Evolutionary conservation across 2,329 filamentous ascomycete genomes (phyloP), one percentile per base, ranked within the genome.

Genomic region (Epichloe amarillans): DNA sequence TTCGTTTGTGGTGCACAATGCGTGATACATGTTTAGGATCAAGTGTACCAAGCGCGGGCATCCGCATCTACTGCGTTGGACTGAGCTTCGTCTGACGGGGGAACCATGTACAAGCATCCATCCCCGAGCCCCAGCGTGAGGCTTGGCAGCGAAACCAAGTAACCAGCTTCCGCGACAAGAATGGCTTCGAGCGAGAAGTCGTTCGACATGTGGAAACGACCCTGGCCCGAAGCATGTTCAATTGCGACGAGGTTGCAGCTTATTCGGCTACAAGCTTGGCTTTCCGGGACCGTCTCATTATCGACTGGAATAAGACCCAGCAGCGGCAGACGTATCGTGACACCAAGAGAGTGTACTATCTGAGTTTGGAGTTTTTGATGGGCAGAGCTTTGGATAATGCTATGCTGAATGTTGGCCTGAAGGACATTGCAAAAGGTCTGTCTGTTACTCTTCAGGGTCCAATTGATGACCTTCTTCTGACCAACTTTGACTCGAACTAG

Each of bases 271-370:
- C 90, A 42, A 88, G 88, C 57, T 73, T 98, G 61, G 91, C 93
- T 26, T 91, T 98, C 71, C 82, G 93, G 62, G 91, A 98, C 67
- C 84, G 89, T 49, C 75, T 98, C 64, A 84, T 98, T 62, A 83
- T 93, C 56, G 88, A 95, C 59, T 98, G 93, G 93, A 98, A 97
- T 73, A 89, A 84, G 70, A 98, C 93, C 45, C 93, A 98, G 72
- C 93, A 98, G 73, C 84, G 84, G 54, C 93, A 98, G 70, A 96
- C 91, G 0, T 88, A 86, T 61, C 76, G 79, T 52, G 93, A 97
- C 65, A 82, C 82, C 69, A 98, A 98, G 77, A 82, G 93, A 54
- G 80, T 98, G 59, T 98, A 98, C 73, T 98, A 98, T 66, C 79
- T 98, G 54, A 96, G 90, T 58, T 80, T 98, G 52, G 93, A 98